Base-by-base conservation (phyloP, 192 early-diverging fungal species). In the Mortierella alpina region DNA sequence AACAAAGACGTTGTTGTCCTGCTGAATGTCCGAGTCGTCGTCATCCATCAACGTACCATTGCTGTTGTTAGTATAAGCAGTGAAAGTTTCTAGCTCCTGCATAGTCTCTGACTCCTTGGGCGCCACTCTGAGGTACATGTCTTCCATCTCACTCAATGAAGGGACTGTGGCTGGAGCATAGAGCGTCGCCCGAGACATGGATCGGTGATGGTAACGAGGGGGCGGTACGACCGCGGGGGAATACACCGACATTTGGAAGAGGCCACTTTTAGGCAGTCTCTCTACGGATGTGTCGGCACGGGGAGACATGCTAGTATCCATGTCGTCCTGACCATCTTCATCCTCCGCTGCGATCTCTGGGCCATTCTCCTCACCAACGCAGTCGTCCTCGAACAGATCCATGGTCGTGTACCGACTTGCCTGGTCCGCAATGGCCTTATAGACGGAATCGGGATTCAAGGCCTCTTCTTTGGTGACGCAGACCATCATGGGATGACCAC, bases 401-500 rank as follows among this genome's bases (percentile, higher is more conserved):
- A 73, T 58, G 1, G 74, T 75, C 10, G 87, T 78, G 54, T 85
- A 88, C 46, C 85, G 63, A 22, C 76, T 76, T 11, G 83, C 72
- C 40, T 88, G 85, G 7, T 75, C 9, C 17, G 68, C 63, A 48
- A 88, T 79, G 18, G 83, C 66, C 17, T 63, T 42, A 23, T 86
- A 85, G 2, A 88, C 40, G 39, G 55, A 63, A 4, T 88, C 73
- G 5, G 70, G 62, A 45, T 60, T 20, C 6, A 49, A 66, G 2
- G 87, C 83, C 0, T 88, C 85, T 31, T 84, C 73, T 11, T 79
- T 75, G 5, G 58, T 73, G 5, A 88, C 69, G 12, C 79, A 82
- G 15, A 88, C 65, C 68, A 88, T 66, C 40, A 86, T 83, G 6
- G 85, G 87, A 8, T 75, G 72, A 14, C 87, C 87, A 59, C 82